Percentiles rank a stretch among this genome's conserved stretches.
phyloP scores from a whole-genome alignment of 192 early-diverging fungal genomes.

The Endogone sp. region DNA sequence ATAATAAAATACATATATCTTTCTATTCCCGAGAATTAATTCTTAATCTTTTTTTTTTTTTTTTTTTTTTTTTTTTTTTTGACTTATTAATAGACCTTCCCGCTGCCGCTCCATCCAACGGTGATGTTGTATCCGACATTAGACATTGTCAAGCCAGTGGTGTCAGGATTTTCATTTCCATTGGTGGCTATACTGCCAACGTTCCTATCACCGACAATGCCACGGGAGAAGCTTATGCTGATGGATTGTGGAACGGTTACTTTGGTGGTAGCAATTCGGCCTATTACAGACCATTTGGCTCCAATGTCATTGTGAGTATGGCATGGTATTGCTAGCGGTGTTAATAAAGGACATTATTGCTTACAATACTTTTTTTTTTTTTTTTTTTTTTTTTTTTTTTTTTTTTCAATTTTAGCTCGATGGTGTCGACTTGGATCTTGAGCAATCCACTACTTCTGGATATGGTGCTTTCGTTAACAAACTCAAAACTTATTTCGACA shows the following conservation, averaged over 20 bases:
- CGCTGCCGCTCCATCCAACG: no score
- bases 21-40: no score
- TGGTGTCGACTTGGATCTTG: constrained; percentile 57
- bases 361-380: no score
- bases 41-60: no score
- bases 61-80: no score
- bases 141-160: constrained; percentile 67
- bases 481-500: constrained; percentile 47
- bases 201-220: constrained; percentile 57
- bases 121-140: no score
- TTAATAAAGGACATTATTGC: constrained; percentile 61
- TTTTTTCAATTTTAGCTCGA: constrained; percentile 14
- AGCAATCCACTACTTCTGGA: constrained; percentile 54
- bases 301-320: constrained; percentile 63
- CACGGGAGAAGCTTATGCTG: constrained; percentile 56
- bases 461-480: constrained; percentile 57
- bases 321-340: no score
- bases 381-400: constrained; percentile 7
- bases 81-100: no score
- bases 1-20: no score
- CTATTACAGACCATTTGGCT: no score
- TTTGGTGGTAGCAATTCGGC: constrained; percentile 61
- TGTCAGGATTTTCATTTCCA: constrained; percentile 69
- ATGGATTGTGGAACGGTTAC: constrained; percentile 74
- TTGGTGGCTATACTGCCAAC: constrained; percentile 64